phyloP scores from a whole-genome alignment of 306 rosid genomes.

The Lablab purpureus region DNA sequence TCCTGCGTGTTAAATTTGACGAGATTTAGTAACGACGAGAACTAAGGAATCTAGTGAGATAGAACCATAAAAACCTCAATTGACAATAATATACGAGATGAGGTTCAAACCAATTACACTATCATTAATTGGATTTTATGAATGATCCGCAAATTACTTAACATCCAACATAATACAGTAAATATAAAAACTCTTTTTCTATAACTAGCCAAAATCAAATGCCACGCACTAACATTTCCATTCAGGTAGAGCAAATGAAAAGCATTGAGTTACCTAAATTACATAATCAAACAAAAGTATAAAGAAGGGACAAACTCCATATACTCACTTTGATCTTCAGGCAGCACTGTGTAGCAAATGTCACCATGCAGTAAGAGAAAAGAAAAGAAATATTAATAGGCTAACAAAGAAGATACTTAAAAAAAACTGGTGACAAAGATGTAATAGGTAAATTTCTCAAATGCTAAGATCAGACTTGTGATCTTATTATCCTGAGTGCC shows the following conservation, averaged over 20 bases:
- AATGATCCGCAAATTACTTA: neutral
- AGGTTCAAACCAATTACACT: conserved; percentile 11
- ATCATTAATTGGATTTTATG: neutral
- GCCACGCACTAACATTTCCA: conserved; percentile 34
- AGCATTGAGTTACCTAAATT: conserved; percentile 13
- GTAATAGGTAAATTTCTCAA: conserved; percentile 8
- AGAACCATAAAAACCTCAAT: conserved; percentile 34
- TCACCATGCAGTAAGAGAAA: conserved; percentile 62
- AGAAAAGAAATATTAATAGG: conserved; percentile 44
- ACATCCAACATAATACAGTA: conserved; percentile 9
- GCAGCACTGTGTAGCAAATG: conserved; percentile 67
- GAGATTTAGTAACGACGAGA: conserved; percentile 36
- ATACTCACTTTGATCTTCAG: conserved; percentile 87
- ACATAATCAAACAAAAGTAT: conserved; percentile 18
- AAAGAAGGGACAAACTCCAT: conserved; percentile 30
- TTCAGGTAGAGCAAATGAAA: conserved; percentile 10
- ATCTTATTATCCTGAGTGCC: conserved; percentile 29
- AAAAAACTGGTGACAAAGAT: conserved; percentile 14
- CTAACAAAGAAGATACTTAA: conserved; percentile 27
- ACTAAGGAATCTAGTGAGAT: neutral
- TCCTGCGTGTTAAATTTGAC: conserved; percentile 64
- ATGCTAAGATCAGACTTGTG: conserved; percentile 24
- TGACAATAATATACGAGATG: conserved; percentile 28
- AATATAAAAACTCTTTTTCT: conserved; percentile 21
- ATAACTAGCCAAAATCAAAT: conserved; percentile 26